Evolutionary conservation across 164 flowering plant species (phyloP), one percentile per base, ranked within the genome.

Genomic region (Nymphaea colorata): DNA sequence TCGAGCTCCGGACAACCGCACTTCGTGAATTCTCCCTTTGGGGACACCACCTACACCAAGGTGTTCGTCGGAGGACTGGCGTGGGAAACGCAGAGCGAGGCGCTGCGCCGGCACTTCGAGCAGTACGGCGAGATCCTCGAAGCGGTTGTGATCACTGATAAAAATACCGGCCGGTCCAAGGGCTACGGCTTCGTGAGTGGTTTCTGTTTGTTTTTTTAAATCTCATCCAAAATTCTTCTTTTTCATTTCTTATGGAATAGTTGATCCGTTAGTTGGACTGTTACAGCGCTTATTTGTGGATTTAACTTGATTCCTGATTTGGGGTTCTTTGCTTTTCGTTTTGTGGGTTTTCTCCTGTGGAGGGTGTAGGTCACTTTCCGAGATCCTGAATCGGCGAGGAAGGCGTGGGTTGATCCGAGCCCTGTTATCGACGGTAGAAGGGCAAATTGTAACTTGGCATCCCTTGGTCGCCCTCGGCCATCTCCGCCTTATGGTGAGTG

Each of bases 161-260:
- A 89, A 83, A 85, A 87, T 70, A 92, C 97, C 7, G 96, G 96
- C 43, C 83, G 99, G 75, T 95, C 99, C 65, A 95, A 95, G 75
- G 98, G 99, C 71, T 95, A 95, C 43, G 99, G 99, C 64, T 95
- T 95, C 82, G 99, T 95, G 85, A 92, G 99, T 87, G 71, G 77
- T 69, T 68, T 41, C 8, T 10, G 4, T 61, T 61, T 61, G 4
- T 10, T 17, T 61, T 17, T 61, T 61, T 12, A 17, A 17, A 10
- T 61, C 64, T 61, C 2, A 7, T 41, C n/a, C 41, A 11, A 17
- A 0, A 4, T 61, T 10, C 10, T 61, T 17, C 7, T 55, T 61
- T 4, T 61, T 41, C 2, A 61, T 61, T 17, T 17, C 18, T 61
- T 55, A 55, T 61, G 42, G 42, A 41, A 10, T 3, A 17, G n/a